A percentile compares a stretch with the other conserved stretches of the same genome.
phyloP scores from a whole-genome alignment of 2,329 filamentous ascomycete species.

The Botrytis pseudocinerea region DNA sequence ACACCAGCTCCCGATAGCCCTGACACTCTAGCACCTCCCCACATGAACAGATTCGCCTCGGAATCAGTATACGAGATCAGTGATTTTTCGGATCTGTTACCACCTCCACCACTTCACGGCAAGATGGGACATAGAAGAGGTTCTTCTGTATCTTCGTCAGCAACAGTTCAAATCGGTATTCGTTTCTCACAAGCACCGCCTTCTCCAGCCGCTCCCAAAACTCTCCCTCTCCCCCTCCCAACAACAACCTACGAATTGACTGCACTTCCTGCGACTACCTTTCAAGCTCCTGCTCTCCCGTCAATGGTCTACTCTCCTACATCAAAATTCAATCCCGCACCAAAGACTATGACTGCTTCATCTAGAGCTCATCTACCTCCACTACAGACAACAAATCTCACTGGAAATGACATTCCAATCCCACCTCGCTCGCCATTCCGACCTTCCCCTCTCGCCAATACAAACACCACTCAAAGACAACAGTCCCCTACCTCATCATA shows the following conservation, averaged over 20 bases:
- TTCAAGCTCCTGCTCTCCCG: neutral
- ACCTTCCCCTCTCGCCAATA: slow-evolving; percentile 21
- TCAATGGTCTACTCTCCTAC: slow-evolving; percentile 4
- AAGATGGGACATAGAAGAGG: slow-evolving; percentile 47
- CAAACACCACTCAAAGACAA: slow-evolving; percentile 19
- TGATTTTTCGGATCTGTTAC: slow-evolving; percentile 28
- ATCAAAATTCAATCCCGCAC: neutral
- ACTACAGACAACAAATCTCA: slow-evolving; percentile 15
- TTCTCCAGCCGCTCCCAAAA: slow-evolving; percentile 25
- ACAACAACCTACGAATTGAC: slow-evolving; percentile 42
- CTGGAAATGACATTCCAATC: slow-evolving; percentile 13
- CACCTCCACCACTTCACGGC: slow-evolving; percentile 33
- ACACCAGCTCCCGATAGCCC: slow-evolving; percentile 24
- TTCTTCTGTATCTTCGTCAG: slow-evolving; percentile 64
- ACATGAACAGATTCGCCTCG: slow-evolving; percentile 18
- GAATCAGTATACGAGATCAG: slow-evolving; percentile 39
- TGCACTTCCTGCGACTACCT: neutral
- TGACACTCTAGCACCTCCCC: neutral
- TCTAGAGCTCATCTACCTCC: slow-evolving; percentile 21
- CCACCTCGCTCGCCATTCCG: slow-evolving; percentile 21
- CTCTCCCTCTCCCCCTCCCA: slow-evolving; percentile 36
- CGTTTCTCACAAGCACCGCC: slow-evolving; percentile 57
- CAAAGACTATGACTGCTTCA: neutral
- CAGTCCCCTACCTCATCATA: slow-evolving; percentile 18
- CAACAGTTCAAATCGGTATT: slow-evolving; percentile 71